phyloP scores from a whole-genome alignment of 2,329 filamentous ascomycete genomes.

The Blastomyces parvus region DNA sequence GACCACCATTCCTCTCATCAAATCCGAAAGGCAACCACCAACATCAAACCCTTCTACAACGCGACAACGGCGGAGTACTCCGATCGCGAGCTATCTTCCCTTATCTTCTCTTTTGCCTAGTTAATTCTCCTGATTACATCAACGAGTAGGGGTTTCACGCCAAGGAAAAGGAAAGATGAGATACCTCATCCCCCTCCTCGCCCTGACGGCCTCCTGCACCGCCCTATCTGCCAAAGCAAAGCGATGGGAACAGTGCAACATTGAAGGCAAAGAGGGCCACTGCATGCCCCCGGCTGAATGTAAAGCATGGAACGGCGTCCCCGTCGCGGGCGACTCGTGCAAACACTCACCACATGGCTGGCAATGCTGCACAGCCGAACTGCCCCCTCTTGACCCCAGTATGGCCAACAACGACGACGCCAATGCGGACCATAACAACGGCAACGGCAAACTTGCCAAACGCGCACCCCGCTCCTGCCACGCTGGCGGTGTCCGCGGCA shows the following conservation, averaged over 20 bases:
- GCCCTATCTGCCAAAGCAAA: conserved; percentile 1
- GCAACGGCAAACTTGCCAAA: neutral
- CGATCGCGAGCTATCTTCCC: neutral
- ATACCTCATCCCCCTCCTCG: conserved; percentile 1
- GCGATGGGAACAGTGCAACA: neutral
- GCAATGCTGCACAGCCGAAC: conserved; percentile 4
- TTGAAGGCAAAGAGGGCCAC: neutral
- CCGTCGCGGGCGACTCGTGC: conserved; percentile 1
- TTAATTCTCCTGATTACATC: no score
- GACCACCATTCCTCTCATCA: neutral
- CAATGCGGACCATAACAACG: neutral
- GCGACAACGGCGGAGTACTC: neutral
- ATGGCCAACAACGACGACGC: neutral
- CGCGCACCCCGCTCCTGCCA: neutral
- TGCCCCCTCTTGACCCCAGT: neutral
- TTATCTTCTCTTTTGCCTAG: neutral
- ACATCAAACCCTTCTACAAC: no score
- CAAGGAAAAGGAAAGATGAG: neutral
- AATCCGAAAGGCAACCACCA: neutral
- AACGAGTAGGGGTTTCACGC: neutral
- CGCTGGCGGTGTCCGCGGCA: neutral
- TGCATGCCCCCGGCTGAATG: conserved; percentile 1
- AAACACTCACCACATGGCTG: neutral
- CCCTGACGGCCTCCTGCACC: conserved; percentile 2
- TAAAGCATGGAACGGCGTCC: neutral